Evolutionary conservation across 2,329 filamentous ascomycete species (phyloP).

Genomic region (Pseudonectria buxi): DNA sequence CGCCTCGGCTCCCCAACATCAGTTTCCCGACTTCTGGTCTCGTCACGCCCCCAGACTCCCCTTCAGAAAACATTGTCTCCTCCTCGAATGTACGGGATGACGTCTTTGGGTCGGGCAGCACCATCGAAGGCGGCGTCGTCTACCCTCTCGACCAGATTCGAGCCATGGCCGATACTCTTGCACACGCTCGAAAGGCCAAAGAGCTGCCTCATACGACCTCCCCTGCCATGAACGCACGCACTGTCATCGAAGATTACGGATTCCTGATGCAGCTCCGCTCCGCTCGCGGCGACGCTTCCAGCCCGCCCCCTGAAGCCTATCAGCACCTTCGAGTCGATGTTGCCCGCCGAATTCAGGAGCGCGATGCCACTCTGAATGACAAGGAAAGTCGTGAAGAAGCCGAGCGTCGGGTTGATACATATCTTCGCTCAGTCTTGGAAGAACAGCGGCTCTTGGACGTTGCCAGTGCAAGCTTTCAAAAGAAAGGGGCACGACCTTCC

Average conservation of each 20-base stretch:
- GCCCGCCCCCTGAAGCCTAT: conserved; percentile 16
- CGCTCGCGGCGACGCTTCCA: conserved; percentile 11
- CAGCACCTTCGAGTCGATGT: conserved; percentile 25
- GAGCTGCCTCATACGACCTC: conserved; percentile 27
- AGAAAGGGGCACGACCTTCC: background rate
- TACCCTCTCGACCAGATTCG: conserved; percentile 16
- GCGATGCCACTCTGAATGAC: conserved; percentile 22
- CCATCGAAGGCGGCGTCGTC: background rate
- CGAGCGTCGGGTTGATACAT: conserved; percentile 17
- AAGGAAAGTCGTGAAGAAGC: conserved; percentile 15
- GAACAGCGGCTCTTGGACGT: conserved; percentile 16
- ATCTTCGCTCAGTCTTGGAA: conserved; percentile 18
- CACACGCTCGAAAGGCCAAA: conserved; percentile 24
- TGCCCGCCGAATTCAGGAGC: conserved; percentile 27
- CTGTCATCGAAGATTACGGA: conserved; percentile 26
- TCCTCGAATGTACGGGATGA: background rate
- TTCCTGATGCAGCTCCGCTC: conserved; percentile 23
- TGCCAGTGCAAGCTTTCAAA: conserved; percentile 2
- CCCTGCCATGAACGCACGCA: conserved; percentile 17
- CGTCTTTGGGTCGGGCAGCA: background rate
- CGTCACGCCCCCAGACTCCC: conserved; percentile 15
- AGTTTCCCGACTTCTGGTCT: conserved; percentile 3
- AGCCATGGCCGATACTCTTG: conserved; percentile 25
- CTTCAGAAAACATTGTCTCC: conserved; percentile 3
- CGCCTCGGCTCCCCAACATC: too few species aligned